phyloP scores from a whole-genome alignment of 441 rosid species.

The Macaranga tanarius region DNA sequence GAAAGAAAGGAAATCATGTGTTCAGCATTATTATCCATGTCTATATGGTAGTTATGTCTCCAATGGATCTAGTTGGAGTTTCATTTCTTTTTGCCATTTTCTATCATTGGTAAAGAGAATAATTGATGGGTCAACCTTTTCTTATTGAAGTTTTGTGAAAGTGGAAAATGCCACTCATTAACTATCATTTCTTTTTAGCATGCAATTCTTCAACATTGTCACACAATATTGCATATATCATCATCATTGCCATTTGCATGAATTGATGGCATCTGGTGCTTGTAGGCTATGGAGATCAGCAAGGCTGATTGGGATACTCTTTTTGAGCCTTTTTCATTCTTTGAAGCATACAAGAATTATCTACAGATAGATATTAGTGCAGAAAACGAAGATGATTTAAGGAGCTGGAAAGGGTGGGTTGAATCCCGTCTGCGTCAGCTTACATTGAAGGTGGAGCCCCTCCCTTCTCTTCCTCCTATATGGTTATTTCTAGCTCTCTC shows the following conservation, averaged over 20 bases:
- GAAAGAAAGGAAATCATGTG: background rate
- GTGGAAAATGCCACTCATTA: background rate
- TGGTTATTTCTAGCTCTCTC: background rate
- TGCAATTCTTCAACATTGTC: constrained; percentile 4
- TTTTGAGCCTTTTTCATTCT: constrained; percentile 85
- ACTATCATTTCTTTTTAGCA: background rate
- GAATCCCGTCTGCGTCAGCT: constrained; percentile 96
- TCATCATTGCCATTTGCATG: constrained; percentile 10
- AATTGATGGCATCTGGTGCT: constrained; percentile 27
- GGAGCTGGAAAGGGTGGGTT: constrained; percentile 99
- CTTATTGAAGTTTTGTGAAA: background rate
- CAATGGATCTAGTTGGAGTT: background rate
- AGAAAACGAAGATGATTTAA: constrained; percentile 78
- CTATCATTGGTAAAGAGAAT: background rate
- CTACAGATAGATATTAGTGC: constrained; percentile 83
- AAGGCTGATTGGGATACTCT: constrained; percentile 87
- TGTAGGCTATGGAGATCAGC: constrained; percentile 87
- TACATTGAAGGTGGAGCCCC: constrained; percentile 65
- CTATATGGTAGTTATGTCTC: background rate
- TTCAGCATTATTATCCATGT: background rate
- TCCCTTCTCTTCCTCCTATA: background rate
- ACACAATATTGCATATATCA: background rate
- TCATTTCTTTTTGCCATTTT: background rate
- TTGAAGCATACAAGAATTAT: constrained; percentile 90
- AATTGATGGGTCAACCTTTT: background rate